A percentile compares a stretch with the other conserved stretches of the same genome.
These are phyloP conservation scores for Exophiala oligosperma DNA, from an alignment of 2,329 filamentous ascomycete genomes.

Conservation along the genomic window DNA sequence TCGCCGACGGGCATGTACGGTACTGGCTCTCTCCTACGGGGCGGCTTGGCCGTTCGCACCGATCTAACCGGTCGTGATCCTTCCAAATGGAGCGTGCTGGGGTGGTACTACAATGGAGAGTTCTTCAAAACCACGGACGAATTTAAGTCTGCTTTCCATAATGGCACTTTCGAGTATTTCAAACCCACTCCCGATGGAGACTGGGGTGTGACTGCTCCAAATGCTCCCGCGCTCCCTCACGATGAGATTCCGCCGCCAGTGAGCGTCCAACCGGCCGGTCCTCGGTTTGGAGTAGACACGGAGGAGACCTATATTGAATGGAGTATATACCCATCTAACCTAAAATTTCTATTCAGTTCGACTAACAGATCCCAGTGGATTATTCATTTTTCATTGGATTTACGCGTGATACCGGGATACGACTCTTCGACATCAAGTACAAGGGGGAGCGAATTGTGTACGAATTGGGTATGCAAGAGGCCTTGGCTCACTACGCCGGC, in stretches of 20 bases:
- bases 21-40: constrained; percentile 8
- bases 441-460: constrained; percentile 55
- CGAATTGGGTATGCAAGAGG: constrained; percentile 55
- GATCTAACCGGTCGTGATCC: constrained; percentile 55
- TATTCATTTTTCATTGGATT: constrained; percentile 15
- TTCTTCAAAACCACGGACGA: constrained; percentile 52
- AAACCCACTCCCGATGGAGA: background rate
- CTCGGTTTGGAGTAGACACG: constrained; percentile 15
- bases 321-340: background rate
- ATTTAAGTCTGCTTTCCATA: constrained; percentile 36
- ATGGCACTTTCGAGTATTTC: background rate
- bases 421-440: constrained; percentile 43
- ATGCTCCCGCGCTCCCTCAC: background rate
- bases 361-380: background rate
- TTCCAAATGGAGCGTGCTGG: constrained; percentile 50
- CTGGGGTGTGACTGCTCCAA: background rate
- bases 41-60: constrained; percentile 32
- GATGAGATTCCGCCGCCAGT: constrained; percentile 11
- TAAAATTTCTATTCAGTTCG: no score
- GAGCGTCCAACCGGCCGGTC: constrained; percentile 16
- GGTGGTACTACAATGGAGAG: constrained; percentile 55
- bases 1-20: background rate
- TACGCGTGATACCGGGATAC: constrained; percentile 14
- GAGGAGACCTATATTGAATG: constrained; percentile 15
- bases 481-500: constrained; percentile 53